A percentile compares a stretch with the other conserved stretches of the same genome.
phyloP scores from a whole-genome alignment of 108 stramenopile species.

The Mayamaea pseudoterrestris region DNA sequence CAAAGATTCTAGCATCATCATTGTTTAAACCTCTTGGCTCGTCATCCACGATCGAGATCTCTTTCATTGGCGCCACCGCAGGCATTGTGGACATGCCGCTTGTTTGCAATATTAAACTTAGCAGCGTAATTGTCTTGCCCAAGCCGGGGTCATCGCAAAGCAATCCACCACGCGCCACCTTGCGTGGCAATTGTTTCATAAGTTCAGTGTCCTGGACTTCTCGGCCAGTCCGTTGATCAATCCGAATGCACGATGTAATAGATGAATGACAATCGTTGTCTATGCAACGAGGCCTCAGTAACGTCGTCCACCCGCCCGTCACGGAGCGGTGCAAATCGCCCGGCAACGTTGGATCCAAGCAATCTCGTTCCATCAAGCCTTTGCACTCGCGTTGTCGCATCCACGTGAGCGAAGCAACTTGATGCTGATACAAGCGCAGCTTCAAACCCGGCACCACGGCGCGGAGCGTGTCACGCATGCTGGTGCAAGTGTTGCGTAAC shows the following conservation, averaged over 20 bases:
- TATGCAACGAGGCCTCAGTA: conserved; percentile 9
- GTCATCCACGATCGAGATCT: neutral
- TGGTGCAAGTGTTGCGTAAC: conserved; percentile 39
- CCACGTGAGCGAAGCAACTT: conserved; percentile 62
- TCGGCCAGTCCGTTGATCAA: conserved; percentile 1
- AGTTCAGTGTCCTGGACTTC: neutral
- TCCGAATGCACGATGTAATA: neutral
- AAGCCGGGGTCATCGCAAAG: conserved; percentile 73
- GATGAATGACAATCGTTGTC: neutral
- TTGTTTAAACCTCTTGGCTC: too few relatives aligned
- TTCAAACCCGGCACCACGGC: conserved; percentile 57
- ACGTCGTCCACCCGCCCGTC: conserved; percentile 44
- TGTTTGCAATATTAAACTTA: conserved; percentile 63
- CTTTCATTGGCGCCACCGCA: neutral
- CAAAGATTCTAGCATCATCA: conserved; percentile 24
- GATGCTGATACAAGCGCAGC: conserved; percentile 54
- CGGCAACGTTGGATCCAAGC: neutral
- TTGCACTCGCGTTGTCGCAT: conserved; percentile 57
- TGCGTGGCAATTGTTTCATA: conserved; percentile 5
- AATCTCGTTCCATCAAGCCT: conserved; percentile 14
- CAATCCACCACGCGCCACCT: conserved; percentile 27
- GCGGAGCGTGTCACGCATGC: conserved; percentile 23
- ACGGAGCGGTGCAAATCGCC: conserved; percentile 50
- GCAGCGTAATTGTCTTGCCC: conserved; percentile 72
- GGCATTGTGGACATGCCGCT: conserved; percentile 32